Evolutionary conservation across 1,139 yeast genomes (phyloP).

Genomic region (Diutina neorugosa): DNA sequence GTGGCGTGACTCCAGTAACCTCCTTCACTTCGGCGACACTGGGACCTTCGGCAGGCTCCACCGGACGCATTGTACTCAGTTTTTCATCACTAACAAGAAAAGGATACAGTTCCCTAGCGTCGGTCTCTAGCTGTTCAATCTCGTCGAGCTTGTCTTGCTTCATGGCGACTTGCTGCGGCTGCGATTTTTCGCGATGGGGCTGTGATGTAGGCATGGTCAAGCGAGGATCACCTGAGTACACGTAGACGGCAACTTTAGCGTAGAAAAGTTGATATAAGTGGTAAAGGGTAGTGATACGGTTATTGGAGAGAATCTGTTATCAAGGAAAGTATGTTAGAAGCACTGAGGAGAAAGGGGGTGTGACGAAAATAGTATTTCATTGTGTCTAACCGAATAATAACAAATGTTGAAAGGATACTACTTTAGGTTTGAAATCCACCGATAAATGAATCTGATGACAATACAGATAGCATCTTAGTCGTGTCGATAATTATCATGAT

Average conservation of each 20-base stretch:
- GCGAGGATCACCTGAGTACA: not conserved
- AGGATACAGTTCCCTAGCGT: constrained; percentile 47
- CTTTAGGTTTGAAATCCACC: too few species aligned
- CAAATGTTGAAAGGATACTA: too few species aligned
- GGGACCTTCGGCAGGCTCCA: not conserved
- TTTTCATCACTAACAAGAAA: constrained; percentile 66
- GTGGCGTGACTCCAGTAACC: not conserved
- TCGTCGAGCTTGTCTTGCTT: constrained; percentile 6
- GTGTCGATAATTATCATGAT: too few species aligned
- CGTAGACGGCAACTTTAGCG: not conserved
- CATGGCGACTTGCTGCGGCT: constrained; percentile 1
- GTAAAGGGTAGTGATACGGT: too few species aligned
- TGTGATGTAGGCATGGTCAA: not conserved
- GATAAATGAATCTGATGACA: too few species aligned
- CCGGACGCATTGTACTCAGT: constrained; percentile 22
- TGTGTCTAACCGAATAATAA: too few species aligned
- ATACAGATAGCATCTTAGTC: too few species aligned
- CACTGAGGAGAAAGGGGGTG: not conserved
- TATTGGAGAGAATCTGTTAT: not conserved
- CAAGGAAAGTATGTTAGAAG: not conserved
- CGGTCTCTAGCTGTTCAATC: constrained; percentile 28
- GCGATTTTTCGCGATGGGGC: constrained; percentile 3
- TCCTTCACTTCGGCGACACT: not conserved
- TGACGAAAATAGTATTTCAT: too few species aligned
- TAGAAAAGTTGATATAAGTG: not conserved